Conservation (phyloP, 495 filamentous ascomycete species). For the Lepraria neglecta region DNA sequence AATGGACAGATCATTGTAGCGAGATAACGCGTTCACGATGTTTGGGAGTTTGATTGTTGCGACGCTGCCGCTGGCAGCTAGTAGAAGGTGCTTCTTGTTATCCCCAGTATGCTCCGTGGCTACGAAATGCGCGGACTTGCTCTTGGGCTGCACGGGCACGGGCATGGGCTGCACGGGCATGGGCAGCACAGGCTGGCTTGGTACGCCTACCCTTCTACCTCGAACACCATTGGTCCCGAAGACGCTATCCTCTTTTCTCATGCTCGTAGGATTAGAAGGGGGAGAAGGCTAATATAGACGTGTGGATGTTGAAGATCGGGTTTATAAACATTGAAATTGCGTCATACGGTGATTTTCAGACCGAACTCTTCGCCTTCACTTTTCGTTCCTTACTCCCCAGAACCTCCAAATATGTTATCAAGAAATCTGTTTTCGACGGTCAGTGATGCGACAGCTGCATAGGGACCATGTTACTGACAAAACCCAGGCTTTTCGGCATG, state of each 20-base stretch:
- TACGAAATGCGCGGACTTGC: slow-evolving; percentile 25
- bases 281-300: background rate
- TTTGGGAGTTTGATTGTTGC: slow-evolving; percentile 85
- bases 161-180: slow-evolving; percentile 1
- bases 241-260: slow-evolving; percentile 8
- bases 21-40: slow-evolving; percentile 55
- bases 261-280: background rate
- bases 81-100: slow-evolving; percentile 67
- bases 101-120: slow-evolving; percentile 43
- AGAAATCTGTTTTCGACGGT: slow-evolving; percentile 36
- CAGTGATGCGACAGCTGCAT: slow-evolving; percentile 12
- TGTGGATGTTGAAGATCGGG: background rate
- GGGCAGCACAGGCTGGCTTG: background rate
- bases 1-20: slow-evolving; percentile 59
- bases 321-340: slow-evolving; percentile 16
- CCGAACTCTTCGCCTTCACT: background rate
- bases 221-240: slow-evolving; percentile 1
- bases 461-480: slow-evolving; percentile 12
- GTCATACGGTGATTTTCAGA: slow-evolving; percentile 1
- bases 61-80: slow-evolving; percentile 71
- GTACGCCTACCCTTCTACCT: slow-evolving; percentile 3
- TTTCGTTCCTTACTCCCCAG: background rate
- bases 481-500: slow-evolving; percentile 36
- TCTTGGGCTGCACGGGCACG: background rate
- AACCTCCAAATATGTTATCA: slow-evolving; percentile 35